Base-by-base conservation (phyloP, 2,329 filamentous ascomycete species). In the Zasmidium cellare region DNA sequence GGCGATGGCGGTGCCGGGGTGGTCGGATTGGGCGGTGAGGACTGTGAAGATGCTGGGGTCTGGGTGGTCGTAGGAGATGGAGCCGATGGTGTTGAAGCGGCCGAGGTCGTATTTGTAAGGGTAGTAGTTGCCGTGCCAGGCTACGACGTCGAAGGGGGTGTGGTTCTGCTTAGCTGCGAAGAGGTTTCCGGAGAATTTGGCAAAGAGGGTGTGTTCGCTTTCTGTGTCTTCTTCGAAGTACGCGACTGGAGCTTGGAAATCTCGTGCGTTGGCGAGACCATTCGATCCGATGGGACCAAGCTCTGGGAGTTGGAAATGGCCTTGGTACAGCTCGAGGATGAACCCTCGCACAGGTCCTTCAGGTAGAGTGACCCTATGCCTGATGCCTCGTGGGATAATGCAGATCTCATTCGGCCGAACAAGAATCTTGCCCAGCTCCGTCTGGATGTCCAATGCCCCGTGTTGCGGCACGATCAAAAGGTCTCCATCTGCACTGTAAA, bases 401-500 rank as follows among this genome's bases (percentile, higher is more conserved):
- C 79, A 82, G 28, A 89, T 83, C 69, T 89, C 87, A n/a, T 86
- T 86, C 0, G 86, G 87, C 3, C 86, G 83, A 3, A 89, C 85
- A 51, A 86, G 80, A 0, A 89, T 70, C 23, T 79, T 79, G 3
- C 87, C 87, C 16, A 89, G 80, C 67, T 89, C 87, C 2, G 87
- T 89, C 67, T 87, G 85, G 47, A 89, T 85, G 63, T 89, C 83
- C 1, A 90, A 76, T 0, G 81, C 77, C 12, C 87, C 87, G 62
- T 86, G 80, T 59, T 89, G 87, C 0, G 82, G 84, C 2, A 89
- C 79, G 48, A 89, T 86, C 53, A 89, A 75, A 59, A 87, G 82
- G 68, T 89, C 87, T 16, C 87, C 87, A 59, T 90, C 87, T 0
- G 91, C 88, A 2, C 88, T 92, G 79, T 93, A 96, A 72, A 92